Evolutionary conservation across 371 early-diverging fungal genomes (phyloP), one percentile per base, ranked within the genome.

Genomic region (Apophysomyces elegans): DNA sequence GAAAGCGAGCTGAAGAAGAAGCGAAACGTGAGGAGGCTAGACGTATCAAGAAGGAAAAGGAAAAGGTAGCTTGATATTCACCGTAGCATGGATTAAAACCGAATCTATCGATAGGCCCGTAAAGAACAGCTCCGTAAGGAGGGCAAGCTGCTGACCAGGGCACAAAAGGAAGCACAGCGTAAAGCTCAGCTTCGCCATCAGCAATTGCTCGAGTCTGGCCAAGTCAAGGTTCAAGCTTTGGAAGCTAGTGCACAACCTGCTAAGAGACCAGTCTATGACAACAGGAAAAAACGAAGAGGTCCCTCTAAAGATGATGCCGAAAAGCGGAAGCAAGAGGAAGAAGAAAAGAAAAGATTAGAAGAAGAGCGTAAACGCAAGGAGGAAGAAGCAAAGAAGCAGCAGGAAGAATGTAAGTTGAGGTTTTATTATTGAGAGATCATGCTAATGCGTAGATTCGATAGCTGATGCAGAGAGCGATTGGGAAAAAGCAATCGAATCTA

Each of bases 141-240:
- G 60, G 98, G 99, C 58, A 96, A 96, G 73, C 86, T 95, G 38
- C 78, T 96, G 73, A 95, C 97, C 44, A 94, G 95, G 74, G 88
- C 94, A n/a, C 94, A 99, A 78, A 95, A 93, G 80, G 92, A 91
- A 68, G 94, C 91, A 41, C 88, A 93, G 71, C 87, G 87, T 16
- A 81, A 79, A 58, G 91, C 89, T 56, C 84, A 91, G 61, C 79
- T 89, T 56, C 88, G 89, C 71, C 86, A 91, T 47, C 84, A 96
- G 68, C 93, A 90, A 58, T 76, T 98, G 78, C 74, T 95, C 26
- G 89, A 85, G 38, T 85, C 93, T 5, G 95, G 93, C 18, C 66
- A 69, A 38, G 78, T 92, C 69, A 93, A 91, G 74, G 86, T 96
- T 26, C 90, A 90, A 44, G 97, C 92, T 43, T 83, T 96, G 26